phyloP scores from a whole-genome alignment of 768 basidiomycete genomes.

The Melanogaster broomeanus region DNA sequence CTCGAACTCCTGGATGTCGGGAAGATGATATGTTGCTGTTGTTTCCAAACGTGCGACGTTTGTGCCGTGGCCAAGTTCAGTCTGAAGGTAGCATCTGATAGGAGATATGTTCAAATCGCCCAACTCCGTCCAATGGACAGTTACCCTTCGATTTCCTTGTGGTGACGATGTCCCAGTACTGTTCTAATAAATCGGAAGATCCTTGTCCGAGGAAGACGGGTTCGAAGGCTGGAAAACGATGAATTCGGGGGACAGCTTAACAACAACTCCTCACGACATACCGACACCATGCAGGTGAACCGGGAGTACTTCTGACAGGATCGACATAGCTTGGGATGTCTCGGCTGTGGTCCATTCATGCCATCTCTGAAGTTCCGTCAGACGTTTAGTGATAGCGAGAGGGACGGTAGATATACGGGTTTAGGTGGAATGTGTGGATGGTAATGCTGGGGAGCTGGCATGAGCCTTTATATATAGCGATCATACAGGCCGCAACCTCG shows the following conservation, averaged over 20 bases:
- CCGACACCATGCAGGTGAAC: constrained; percentile 44
- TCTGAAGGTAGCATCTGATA: constrained; percentile 69
- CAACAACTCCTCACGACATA: constrained; percentile 8
- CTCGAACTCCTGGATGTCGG: constrained; percentile 66
- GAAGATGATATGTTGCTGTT: constrained; percentile 72
- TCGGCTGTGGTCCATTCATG: constrained; percentile 57
- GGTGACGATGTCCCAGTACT: constrained; percentile 51
- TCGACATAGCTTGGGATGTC: constrained; percentile 43
- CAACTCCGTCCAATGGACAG: not conserved
- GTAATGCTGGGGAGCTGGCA: too few relatives aligned
- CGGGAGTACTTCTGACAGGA: constrained; percentile 56
- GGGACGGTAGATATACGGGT: constrained; percentile 58
- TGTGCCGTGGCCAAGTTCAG: constrained; percentile 78
- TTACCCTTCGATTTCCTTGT: constrained; percentile 60
- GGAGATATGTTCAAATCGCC: not conserved
- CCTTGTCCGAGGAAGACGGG: constrained; percentile 69
- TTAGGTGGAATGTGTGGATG: too few relatives aligned
- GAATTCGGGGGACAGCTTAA: constrained; percentile 28
- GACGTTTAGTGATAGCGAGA: constrained; percentile 51
- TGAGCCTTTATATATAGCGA: too few relatives aligned
- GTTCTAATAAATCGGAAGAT: constrained; percentile 49
- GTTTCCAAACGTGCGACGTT: constrained; percentile 73
- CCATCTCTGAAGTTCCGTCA: constrained; percentile 58
- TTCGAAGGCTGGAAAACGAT: constrained; percentile 47
- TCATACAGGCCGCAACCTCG: too few relatives aligned